Conservation (phyloP, 2,329 filamentous ascomycete species). For the Epichloe gansuensis region DNA sequence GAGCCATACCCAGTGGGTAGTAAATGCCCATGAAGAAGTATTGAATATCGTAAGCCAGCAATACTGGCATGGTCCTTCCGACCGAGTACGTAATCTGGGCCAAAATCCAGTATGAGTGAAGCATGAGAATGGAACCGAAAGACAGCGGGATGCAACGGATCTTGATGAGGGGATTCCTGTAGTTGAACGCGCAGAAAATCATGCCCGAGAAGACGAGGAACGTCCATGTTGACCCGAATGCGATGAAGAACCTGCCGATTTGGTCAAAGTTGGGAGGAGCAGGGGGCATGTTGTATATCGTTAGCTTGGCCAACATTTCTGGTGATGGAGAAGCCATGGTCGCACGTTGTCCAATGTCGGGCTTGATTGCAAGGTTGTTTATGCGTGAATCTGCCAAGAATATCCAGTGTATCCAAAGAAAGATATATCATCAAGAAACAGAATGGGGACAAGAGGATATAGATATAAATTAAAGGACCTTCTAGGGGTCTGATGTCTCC, state of each 20-base stretch:
- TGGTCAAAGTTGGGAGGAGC: slow-evolving; percentile 15
- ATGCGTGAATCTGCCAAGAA: no score
- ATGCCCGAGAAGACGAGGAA: slow-evolving; percentile 22
- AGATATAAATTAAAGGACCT: background rate
- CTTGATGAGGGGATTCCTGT: slow-evolving; percentile 24
- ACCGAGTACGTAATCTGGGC: slow-evolving; percentile 31
- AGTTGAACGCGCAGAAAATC: slow-evolving; percentile 21
- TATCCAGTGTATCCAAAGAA: no score
- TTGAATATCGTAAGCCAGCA: slow-evolving; percentile 35
- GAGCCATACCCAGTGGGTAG: slow-evolving; percentile 50
- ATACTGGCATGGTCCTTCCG: slow-evolving; percentile 26
- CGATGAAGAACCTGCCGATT: slow-evolving; percentile 19
- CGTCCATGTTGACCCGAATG: slow-evolving; percentile 17
- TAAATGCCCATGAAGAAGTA: slow-evolving; percentile 56
- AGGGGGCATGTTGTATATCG: slow-evolving; percentile 9
- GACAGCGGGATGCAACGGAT: slow-evolving; percentile 25
- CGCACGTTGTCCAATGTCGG: background rate
- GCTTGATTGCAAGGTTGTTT: no score
- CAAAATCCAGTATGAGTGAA: slow-evolving; percentile 27
- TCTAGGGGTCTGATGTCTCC: no score
- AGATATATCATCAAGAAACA: no score
- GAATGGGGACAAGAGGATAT: background rate
- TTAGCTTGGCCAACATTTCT: background rate
- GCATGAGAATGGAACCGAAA: slow-evolving; percentile 23
- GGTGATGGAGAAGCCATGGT: background rate